Evolutionary conservation across 768 basidiomycete species (phyloP), one percentile per base, ranked within the genome.

Genomic region (Boletus rubescentipes): DNA sequence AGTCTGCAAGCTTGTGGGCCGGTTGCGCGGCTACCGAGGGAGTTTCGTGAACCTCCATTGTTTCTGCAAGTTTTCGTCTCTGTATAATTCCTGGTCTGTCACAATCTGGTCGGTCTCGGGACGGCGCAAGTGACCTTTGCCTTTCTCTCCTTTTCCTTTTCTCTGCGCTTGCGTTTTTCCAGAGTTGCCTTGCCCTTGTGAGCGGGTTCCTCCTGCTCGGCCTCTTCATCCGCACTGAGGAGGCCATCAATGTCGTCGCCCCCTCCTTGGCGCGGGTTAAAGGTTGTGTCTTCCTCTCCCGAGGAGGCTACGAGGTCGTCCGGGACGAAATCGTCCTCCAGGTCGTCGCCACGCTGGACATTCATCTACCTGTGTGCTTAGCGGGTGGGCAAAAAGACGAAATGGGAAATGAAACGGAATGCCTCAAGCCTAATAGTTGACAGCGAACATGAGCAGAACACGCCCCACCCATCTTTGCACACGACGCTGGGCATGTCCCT

Each of bases 241-340:
- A 79, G 63, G 18, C 61, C 73, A 10, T 60, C 67, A 45, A 75
- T 67, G 48, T 72, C 73, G 11, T 79, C 76, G 18, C 63, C 66
- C 2, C 66, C 64, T 2, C 64, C 66, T 37, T 62, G 67, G 41
- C 46, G 67, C 26, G 65, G 48, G 23, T 68, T 61, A 16, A 69
- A 67, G 49, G 46, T 32, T 4, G 46, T 48, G 0, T 68, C 68
- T 57, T 88, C 88, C 42, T 83, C 85, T 11, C 77, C 86, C 0
- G 84, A 86, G 14, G 81, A 71, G 1, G 83, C 85, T 0, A 89
- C 79, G 14, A 81, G 73, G 40, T 86, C 85, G 57, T 93, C 86
- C 31, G 79, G 79, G 46, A 87, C 75, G 65, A 87, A 91, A 59
- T 92, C 87, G 67, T 93, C 92, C 44, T 89, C 89, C 18, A 94